These are phyloP conservation scores for Zizania latifolia DNA, from an alignment of 176 grass and related monocot species.

Conservation along the genomic window DNA sequence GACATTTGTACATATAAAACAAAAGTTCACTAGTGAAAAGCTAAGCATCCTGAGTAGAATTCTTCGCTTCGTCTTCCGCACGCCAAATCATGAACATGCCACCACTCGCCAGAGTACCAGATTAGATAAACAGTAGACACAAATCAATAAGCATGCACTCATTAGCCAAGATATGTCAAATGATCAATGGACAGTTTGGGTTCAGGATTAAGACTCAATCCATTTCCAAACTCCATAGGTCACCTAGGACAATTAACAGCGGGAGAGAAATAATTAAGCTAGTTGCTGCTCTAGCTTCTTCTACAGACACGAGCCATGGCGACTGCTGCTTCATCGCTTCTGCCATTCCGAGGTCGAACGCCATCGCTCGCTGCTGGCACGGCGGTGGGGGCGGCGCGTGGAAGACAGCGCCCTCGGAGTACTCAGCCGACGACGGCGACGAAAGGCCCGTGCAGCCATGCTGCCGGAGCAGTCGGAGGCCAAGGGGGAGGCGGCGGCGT, in stretches of 20 bases:
- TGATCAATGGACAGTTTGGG: constrained; percentile 33
- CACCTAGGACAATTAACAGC: background rate
- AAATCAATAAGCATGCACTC: constrained; percentile 36
- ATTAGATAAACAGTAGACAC: background rate
- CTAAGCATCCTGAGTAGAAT: too few relatives aligned
- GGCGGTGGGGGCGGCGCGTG: constrained; percentile 15
- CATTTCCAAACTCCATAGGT: background rate
- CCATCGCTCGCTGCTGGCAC: constrained; percentile 51
- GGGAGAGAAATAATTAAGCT: background rate
- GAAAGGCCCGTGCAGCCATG: too few relatives aligned
- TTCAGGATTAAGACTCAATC: constrained; percentile 2
- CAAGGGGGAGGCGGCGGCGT: too few relatives aligned
- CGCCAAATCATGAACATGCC: constrained; percentile 11
- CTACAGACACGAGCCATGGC: too few relatives aligned
- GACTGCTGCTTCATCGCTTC: constrained; percentile 49
- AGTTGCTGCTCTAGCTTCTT: too few relatives aligned
- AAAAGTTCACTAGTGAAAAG: too few relatives aligned
- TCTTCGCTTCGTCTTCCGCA: too few relatives aligned
- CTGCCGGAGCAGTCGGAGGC: too few relatives aligned
- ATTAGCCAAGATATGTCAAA: constrained; percentile 39
- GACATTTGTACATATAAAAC: too few relatives aligned
- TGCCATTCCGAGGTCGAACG: constrained; percentile 43
- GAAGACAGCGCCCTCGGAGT: too few relatives aligned
- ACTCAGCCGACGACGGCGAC: too few relatives aligned
- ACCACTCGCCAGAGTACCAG: too few relatives aligned